Evolutionary conservation across 2,329 filamentous ascomycete species (phyloP), one percentile per base, ranked within the genome.

Genomic region (Microsporum audouinii): DNA sequence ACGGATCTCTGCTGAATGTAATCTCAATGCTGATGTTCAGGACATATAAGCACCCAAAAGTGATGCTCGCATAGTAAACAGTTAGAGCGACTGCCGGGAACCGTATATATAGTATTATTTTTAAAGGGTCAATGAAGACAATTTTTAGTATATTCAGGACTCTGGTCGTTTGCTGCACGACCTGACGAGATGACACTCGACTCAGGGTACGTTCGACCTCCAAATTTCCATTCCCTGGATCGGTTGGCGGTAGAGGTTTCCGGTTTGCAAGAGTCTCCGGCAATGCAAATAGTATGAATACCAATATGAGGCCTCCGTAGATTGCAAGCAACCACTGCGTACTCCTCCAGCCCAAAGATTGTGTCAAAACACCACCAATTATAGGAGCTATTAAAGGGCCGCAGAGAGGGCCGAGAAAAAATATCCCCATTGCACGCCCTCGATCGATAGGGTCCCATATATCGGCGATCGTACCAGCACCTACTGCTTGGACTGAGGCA

Each of bases 381-480:
- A 94, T 87, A 1, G 89, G 89, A 0, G 87, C 84, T 4, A 92
- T 72, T 12, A 94, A 74, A 0, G 89, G 89, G 0, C 88, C 89
- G 57, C 85, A 81, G 6, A 94, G 74, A 0, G 89, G 89, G 0
- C 89, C 89, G 0, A 94, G 79, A 67, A 91, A 94, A 73, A 92
- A 94, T 45, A 88, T 79, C 1, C 87, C 84, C 88, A 94, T 94
- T n/a, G 89, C 89, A 14, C 77, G 78, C 2, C 89, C 89, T 57
- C 89, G 79, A 71, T 92, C 86, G 57, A 77, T 79, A 0, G 84
- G 73, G 65, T 89, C 86, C 86, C 88, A 95, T 10, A 92, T 79
- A 70, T 94, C 89, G 51, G 89, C 85, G 62, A 94, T 88, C 2
- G 89, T 91, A 4, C 89, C 89, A 1, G 88, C 88, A 3, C 89